A percentile compares a stretch with the other conserved stretches of the same genome.
These are phyloP conservation scores for Quercus parvula DNA, from an alignment of 306 rosid species.

Conservation along the genomic window DNA sequence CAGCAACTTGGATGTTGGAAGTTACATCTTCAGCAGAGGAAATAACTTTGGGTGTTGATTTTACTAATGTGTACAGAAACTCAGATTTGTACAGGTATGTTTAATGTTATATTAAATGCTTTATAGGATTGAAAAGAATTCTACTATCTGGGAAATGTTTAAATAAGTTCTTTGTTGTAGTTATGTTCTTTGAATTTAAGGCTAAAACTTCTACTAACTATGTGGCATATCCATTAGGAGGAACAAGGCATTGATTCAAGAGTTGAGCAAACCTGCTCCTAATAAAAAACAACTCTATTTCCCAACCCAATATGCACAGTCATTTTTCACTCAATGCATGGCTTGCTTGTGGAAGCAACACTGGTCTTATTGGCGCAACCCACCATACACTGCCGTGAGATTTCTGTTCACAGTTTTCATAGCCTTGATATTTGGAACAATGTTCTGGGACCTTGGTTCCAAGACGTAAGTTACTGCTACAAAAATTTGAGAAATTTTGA, in stretches of 20 bases:
- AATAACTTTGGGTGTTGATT: constrained; percentile 36
- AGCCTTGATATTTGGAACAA: constrained; percentile 39
- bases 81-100: constrained; percentile 41
- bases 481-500: neutral
- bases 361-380: constrained; percentile 48
- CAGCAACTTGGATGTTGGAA: constrained; percentile 62
- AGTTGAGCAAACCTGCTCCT: constrained; percentile 32
- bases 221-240: constrained; percentile 24
- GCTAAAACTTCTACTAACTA: neutral
- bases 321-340: constrained; percentile 27
- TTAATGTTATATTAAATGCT: neutral
- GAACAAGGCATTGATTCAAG: constrained; percentile 34
- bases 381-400: constrained; percentile 35
- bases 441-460: constrained; percentile 49
- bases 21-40: constrained; percentile 43
- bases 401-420: constrained; percentile 23
- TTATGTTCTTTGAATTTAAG: too few relatives aligned
- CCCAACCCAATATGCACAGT: constrained; percentile 23
- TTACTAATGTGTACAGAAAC: constrained; percentile 27
- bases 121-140: neutral
- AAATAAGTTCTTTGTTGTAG: neutral
- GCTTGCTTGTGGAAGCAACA: constrained; percentile 52
- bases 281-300: constrained; percentile 34
- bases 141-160: neutral
- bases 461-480: constrained; percentile 21